Evolutionary conservation across 1,139 yeast species (phyloP).

Genomic region (Sugiyamaella novakii): DNA sequence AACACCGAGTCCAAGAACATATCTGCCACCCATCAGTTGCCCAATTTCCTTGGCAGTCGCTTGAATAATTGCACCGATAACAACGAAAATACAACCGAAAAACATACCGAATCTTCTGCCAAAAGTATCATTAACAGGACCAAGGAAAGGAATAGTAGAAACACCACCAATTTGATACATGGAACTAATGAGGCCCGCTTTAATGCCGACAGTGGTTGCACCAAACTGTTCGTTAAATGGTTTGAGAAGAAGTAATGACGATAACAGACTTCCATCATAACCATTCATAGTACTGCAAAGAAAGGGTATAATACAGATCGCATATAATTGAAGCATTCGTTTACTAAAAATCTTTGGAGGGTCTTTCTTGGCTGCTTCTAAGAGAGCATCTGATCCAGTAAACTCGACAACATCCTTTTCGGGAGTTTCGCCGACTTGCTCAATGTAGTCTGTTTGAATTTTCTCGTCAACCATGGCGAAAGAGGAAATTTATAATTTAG

Average conservation of each 20-base stretch:
- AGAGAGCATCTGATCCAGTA: conserved; percentile 11
- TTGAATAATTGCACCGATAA: conserved; percentile 36
- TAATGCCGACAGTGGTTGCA: conserved; percentile 25
- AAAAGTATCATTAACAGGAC: conserved; percentile 26
- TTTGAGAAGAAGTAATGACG: conserved; percentile 21
- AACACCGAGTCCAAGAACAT: conserved; percentile 32
- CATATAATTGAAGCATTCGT: conserved; percentile 22
- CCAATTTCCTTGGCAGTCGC: conserved; percentile 28
- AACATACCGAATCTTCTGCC: conserved; percentile 29
- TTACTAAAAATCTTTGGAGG: conserved; percentile 9
- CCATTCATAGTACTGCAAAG: conserved; percentile 28
- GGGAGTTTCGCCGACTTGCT: conserved; percentile 1
- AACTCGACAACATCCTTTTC: conserved; percentile 11
- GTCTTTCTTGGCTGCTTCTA: conserved; percentile 11
- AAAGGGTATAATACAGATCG: conserved; percentile 26
- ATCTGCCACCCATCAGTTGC: conserved; percentile 31
- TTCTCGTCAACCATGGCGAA: conserved; percentile 9
- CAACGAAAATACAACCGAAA: conserved; percentile 33
- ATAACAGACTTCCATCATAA: conserved; percentile 28
- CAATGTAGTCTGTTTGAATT: conserved; percentile 8
- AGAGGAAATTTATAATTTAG: no score
- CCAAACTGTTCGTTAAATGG: conserved; percentile 25
- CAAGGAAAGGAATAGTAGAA: conserved; percentile 27
- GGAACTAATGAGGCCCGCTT: conserved; percentile 27
- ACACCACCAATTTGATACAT: conserved; percentile 32